phyloP scores from a whole-genome alignment of 192 early-diverging fungal genomes.

The Coemansia sp. region DNA sequence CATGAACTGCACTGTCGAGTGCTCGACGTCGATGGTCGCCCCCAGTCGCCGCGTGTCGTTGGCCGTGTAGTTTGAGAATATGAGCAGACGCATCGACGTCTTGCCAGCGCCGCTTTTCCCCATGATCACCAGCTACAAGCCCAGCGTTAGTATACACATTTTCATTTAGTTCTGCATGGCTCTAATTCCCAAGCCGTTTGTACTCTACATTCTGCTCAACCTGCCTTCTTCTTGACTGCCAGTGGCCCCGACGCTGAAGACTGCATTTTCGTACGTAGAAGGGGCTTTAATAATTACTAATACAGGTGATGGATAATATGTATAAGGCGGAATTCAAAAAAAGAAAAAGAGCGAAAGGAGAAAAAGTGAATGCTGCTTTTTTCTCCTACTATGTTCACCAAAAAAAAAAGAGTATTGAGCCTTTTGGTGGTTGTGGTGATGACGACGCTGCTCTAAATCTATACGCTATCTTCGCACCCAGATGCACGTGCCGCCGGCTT shows the following conservation, averaged over 20 bases:
- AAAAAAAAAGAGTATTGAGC: too few relatives aligned
- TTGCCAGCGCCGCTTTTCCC: constrained; percentile 96
- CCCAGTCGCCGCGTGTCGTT: constrained; percentile 91
- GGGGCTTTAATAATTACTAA: too few relatives aligned
- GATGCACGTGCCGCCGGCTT: neutral
- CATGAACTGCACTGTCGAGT: constrained; percentile 92
- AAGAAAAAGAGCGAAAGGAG: neutral
- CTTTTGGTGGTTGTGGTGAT: neutral
- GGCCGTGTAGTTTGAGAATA: constrained; percentile 97
- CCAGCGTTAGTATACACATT: neutral
- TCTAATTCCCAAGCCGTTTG: too few relatives aligned
- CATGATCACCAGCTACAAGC: constrained; percentile 89
- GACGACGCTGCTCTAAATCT: neutral
- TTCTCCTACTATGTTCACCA: too few relatives aligned
- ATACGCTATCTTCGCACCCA: neutral
- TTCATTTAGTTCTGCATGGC: neutral
- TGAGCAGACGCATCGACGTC: constrained; percentile 98
- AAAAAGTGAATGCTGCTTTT: too few relatives aligned
- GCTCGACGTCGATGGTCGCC: constrained; percentile 97
- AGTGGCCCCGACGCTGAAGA: neutral
- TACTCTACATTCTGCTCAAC: neutral
- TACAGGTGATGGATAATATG: too few relatives aligned
- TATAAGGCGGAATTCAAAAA: constrained; percentile 2
- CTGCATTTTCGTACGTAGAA: neutral
- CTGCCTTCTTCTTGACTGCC: constrained; percentile 22